Percentiles rank a stretch among this genome's conserved stretches.
Conservation (phyloP, 2,329 filamentous ascomycete genomes). For the Fusarium sp. region DNA sequence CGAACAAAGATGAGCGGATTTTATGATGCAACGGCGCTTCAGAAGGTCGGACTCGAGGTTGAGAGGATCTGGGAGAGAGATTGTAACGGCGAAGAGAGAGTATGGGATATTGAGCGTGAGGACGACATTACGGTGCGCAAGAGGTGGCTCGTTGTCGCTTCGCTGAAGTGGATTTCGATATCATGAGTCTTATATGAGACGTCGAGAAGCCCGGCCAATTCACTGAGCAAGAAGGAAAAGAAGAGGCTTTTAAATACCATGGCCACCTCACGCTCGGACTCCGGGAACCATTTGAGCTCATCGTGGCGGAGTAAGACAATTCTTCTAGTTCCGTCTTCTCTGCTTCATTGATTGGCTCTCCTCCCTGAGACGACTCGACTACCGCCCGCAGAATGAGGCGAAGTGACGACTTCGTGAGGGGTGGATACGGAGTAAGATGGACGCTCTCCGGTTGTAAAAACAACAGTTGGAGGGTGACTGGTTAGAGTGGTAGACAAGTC, state of each 20-base stretch:
- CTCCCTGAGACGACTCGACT: not conserved
- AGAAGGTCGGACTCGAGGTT: constrained; percentile 63
- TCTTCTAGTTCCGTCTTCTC: not conserved
- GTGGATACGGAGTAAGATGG: not conserved
- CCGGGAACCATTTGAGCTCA: not conserved
- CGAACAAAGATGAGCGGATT: constrained; percentile 72
- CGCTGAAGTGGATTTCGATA: constrained; percentile 54
- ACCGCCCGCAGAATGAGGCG: constrained; percentile 23
- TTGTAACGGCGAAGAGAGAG: constrained; percentile 69
- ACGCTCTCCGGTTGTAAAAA: not conserved
- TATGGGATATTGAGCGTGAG: constrained; percentile 69
- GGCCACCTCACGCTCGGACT: not conserved
- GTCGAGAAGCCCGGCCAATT: not conserved
- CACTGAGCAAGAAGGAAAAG: not conserved
- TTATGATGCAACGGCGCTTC: constrained; percentile 62
- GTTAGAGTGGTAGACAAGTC: not conserved
- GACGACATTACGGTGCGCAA: constrained; percentile 73
- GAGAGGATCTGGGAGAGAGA: constrained; percentile 77
- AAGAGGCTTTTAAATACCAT: constrained; percentile 18
- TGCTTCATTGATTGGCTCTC: constrained; percentile 18
- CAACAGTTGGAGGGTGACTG: not conserved
- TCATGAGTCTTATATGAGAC: constrained; percentile 16
- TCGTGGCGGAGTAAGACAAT: constrained; percentile 24
- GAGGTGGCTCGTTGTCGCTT: constrained; percentile 73
- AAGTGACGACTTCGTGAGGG: constrained; percentile 11